phyloP scores from a whole-genome alignment of 1,284 basidiomycete species.

The Rhodotorula glutinis region DNA sequence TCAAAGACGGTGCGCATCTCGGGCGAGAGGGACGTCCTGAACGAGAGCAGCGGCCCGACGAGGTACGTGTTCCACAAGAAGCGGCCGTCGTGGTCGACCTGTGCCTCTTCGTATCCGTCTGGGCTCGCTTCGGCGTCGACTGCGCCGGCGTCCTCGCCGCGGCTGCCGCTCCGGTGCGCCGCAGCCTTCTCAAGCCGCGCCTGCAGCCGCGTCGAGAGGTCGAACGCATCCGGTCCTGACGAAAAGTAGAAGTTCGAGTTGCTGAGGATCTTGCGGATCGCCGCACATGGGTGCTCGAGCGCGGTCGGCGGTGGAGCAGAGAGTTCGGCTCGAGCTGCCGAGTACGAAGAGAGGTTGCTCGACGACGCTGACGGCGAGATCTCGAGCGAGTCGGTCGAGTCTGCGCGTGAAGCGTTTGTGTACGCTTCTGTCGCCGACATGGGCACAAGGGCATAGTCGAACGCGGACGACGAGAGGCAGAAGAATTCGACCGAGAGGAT shows the following conservation, averaged over 20 bases:
- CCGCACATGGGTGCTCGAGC: slow-evolving; percentile 84
- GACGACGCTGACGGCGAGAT: slow-evolving; percentile 1
- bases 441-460: slow-evolving; percentile 26
- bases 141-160: slow-evolving; percentile 57
- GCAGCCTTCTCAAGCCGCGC: slow-evolving; percentile 56
- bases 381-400: slow-evolving; percentile 2
- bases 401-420: neutral
- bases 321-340: neutral
- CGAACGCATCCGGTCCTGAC: slow-evolving; percentile 63
- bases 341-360: slow-evolving; percentile 29
- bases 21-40: slow-evolving; percentile 46
- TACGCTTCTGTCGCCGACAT: slow-evolving; percentile 20
- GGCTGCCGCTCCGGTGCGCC: slow-evolving; percentile 58
- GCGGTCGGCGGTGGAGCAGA: slow-evolving; percentile 47
- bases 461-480: slow-evolving; percentile 49
- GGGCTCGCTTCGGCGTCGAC: slow-evolving; percentile 57
- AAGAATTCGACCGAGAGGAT: slow-evolving; percentile 52
- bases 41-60: slow-evolving; percentile 54
- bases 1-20: slow-evolving; percentile 51
- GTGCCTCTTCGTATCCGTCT: slow-evolving; percentile 22
- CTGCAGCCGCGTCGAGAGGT: slow-evolving; percentile 76
- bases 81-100: slow-evolving; percentile 37
- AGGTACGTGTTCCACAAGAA: slow-evolving; percentile 57
- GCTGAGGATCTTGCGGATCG: slow-evolving; percentile 85
- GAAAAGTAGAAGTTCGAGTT: slow-evolving; percentile 94